Evolutionary conservation across 768 basidiomycete species (phyloP).

Genomic region (Mrakia frigida): DNA sequence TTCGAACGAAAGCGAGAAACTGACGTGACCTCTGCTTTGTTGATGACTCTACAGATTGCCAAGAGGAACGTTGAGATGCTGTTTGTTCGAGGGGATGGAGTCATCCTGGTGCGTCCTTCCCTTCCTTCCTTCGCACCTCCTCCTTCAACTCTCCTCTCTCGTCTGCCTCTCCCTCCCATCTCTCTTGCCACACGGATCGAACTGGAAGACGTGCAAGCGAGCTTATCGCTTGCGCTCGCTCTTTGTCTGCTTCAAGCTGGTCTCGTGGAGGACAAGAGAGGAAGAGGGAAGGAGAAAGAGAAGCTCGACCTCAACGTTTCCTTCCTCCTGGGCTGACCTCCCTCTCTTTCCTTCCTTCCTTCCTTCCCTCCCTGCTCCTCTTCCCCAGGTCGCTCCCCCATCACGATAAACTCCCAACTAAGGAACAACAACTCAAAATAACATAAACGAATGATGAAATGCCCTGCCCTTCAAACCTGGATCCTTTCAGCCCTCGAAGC

Average conservation of each 20-base stretch:
- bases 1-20: background rate
- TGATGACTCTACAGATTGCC: constrained; percentile 57
- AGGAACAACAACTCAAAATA: background rate
- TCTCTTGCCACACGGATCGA: background rate
- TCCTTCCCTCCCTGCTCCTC: background rate
- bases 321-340: background rate
- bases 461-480: background rate
- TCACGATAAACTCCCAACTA: constrained; percentile 22
- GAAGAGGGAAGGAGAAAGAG: background rate
- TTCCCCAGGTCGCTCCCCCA: constrained; percentile 27
- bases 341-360: background rate
- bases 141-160: background rate
- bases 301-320: constrained; percentile 3
- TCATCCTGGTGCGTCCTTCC: constrained; percentile 65
- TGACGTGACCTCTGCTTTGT: constrained; percentile 34
- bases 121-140: background rate
- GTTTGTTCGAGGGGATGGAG: constrained; percentile 94
- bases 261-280: background rate
- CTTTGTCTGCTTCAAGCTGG: too few relatives aligned
- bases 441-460: background rate
- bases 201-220: background rate
- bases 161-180: background rate
- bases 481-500: too few relatives aligned
- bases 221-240: background rate
- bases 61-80: constrained; percentile 96